phyloP scores from a whole-genome alignment of 352 stramenopile species.

The Phytophthora cryptogea region DNA sequence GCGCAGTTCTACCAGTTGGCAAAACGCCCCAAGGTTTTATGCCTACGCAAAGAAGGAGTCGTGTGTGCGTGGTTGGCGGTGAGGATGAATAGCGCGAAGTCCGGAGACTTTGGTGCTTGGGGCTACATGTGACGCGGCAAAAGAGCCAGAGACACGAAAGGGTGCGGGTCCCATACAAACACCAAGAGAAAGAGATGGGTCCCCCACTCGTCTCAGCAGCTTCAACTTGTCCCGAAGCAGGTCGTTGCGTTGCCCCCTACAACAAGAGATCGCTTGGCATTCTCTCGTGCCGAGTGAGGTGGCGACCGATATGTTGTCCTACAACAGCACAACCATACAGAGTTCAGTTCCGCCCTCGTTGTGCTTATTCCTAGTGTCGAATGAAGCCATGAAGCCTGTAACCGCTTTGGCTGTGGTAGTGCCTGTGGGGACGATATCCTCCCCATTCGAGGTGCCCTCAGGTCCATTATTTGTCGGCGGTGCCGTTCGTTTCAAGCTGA shows the following conservation, averaged over 20 bases:
- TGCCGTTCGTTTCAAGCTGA: background rate
- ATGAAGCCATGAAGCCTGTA: background rate
- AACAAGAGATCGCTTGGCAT: background rate
- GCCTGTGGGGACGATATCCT: slow-evolving; percentile 1
- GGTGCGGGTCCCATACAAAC: slow-evolving; percentile 16
- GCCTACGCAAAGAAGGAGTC: background rate
- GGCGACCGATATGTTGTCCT: background rate
- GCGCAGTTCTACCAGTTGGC: background rate
- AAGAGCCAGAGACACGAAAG: slow-evolving; percentile 19
- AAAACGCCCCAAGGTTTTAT: background rate
- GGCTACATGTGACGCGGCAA: slow-evolving; percentile 28
- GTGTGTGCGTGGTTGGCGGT: no score
- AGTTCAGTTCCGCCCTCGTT: background rate
- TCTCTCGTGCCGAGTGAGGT: slow-evolving; percentile 5
- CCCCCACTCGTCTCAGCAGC: slow-evolving; percentile 17
- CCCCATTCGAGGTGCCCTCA: background rate
- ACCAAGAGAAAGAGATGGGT: slow-evolving; percentile 21
- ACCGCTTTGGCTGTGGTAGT: background rate
- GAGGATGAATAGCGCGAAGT: no score
- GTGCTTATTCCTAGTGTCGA: slow-evolving; percentile 4
- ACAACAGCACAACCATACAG: background rate
- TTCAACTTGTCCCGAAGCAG: slow-evolving; percentile 24
- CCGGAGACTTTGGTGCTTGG: slow-evolving; percentile 25
- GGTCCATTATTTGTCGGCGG: background rate
- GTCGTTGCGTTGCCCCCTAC: slow-evolving; percentile 19